Base-by-base conservation (phyloP, 768 basidiomycete genomes). In the Psilocybe sp. region DNA sequence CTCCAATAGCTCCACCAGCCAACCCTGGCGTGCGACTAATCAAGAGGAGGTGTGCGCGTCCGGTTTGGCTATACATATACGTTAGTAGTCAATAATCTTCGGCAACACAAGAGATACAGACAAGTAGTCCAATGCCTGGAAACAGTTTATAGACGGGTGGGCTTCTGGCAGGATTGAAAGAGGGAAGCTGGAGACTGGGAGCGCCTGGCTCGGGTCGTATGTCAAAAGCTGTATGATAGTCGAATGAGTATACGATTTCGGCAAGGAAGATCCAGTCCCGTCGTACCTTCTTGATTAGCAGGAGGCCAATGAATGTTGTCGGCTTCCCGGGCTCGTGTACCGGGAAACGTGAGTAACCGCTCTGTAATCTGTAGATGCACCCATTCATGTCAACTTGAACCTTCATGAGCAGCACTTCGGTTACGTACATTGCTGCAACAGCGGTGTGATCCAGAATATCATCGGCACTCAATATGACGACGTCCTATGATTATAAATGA, bases 91-190 rank as follows among this genome's bases (percentile, higher is more conserved):
- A 23, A 43, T 31, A 33, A 34, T 3, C 13, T 38, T 14, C 6
- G 23, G 32, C 11, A 1, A 35, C 20, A 10, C n/a, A 34, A 35
- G 23, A n/a, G 11, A 2, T 9, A 54, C 80, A 34, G 60, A 90
- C 89, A 91, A 95, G 63, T 94, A 96, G 64, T 97, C 93, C 40
- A 98, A 69, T 0, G 93, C 93, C 64, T 98, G 92, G 73, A 97
- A 92, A 60, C 90, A 97, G 60, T 92, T 95, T 63, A 97, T 95
- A 9, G 80, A 78, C 0, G 92, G 92, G 37, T 74, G 74, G 4
- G 94, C 94, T 68, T 98, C 96, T 0, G 96, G 96, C 12, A 98
- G 68, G 20, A 96, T 86, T 0, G 89, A 84, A 1, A 98, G 76
- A 2, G 77, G 70, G 64, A 98, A 92, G 35, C 80, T 69, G 0